phyloP scores from a whole-genome alignment of 805 yeast genomes.

The Saturnispora saitoi region DNA sequence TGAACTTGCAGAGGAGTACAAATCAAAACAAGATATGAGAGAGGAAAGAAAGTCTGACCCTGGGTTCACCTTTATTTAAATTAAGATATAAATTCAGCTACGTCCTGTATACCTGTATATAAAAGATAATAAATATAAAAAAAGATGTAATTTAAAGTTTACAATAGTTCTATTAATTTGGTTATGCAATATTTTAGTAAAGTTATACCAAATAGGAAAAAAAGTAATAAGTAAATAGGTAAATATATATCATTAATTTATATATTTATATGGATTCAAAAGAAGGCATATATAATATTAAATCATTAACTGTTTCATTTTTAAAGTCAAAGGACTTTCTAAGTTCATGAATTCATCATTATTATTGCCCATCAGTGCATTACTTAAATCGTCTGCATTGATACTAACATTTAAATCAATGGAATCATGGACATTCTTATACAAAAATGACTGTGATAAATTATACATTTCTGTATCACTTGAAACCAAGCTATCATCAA shows the following conservation, averaged over 20 bases:
- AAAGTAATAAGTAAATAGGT: neutral
- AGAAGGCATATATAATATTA: neutral
- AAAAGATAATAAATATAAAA: too few relatives aligned
- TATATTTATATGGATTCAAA: neutral
- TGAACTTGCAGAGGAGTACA: constrained; percentile 52
- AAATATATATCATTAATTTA: too few relatives aligned
- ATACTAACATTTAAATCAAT: constrained; percentile 18
- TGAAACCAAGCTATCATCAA: constrained; percentile 31
- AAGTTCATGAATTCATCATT: neutral
- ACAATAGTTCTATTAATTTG: neutral
- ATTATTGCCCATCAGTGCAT: constrained; percentile 17
- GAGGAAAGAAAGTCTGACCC: constrained; percentile 51
- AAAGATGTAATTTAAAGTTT: too few relatives aligned
- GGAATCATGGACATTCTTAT: neutral
- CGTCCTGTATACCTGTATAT: neutral
- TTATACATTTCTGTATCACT: constrained; percentile 28
- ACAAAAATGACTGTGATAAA: constrained; percentile 15
- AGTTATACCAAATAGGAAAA: too few relatives aligned
- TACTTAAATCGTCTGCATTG: constrained; percentile 25
- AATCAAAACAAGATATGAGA: constrained; percentile 46
- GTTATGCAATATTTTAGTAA: too few relatives aligned
- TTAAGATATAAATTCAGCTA: too few relatives aligned
- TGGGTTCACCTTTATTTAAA: constrained; percentile 37
- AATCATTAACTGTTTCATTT: constrained; percentile 4
- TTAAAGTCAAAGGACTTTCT: constrained; percentile 3